phyloP scores from a whole-genome alignment of 805 yeast species.

The Yarrowia sp. region DNA sequence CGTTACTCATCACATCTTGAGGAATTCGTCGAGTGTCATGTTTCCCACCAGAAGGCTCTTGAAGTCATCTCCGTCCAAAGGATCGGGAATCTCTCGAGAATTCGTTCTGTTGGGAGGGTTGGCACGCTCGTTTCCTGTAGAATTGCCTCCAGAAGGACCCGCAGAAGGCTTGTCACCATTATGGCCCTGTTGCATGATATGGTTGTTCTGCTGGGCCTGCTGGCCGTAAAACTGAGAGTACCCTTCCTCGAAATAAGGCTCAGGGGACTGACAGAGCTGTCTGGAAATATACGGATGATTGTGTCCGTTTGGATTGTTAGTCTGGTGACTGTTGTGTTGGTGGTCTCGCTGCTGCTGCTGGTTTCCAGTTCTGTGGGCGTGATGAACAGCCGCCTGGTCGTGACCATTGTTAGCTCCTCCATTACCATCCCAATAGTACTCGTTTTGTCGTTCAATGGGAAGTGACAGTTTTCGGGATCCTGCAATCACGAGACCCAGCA shows the following conservation, averaged over 20 bases:
- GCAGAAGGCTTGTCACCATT: neutral
- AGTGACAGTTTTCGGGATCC: constrained; percentile 10
- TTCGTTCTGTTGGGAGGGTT: neutral
- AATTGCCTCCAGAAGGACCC: neutral
- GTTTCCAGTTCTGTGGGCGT: neutral
- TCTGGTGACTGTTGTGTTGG: neutral
- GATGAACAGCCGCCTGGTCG: neutral
- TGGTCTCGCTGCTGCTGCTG: neutral
- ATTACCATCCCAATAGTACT: constrained; percentile 8
- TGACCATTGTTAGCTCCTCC: neutral
- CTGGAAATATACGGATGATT: neutral
- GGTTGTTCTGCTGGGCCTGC: constrained; percentile 12
- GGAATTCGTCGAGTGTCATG: constrained; percentile 32
- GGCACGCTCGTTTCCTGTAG: neutral
- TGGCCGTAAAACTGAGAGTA: constrained; percentile 16
- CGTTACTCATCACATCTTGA: constrained; percentile 25
- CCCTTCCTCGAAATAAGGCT: constrained; percentile 2
- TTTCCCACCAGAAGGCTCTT: constrained; percentile 29
- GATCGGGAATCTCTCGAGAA: constrained; percentile 14
- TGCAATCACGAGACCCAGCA: constrained; percentile 18
- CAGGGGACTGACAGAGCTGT: neutral
- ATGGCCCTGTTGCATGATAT: neutral
- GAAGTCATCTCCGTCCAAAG: constrained; percentile 27
- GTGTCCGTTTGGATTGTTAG: neutral
- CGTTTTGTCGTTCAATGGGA: constrained; percentile 17